Percentiles rank a stretch among this genome's conserved stretches.
Evolutionary conservation across 192 early-diverging fungal species (phyloP).

Genomic region (Pilaira anomala): DNA sequence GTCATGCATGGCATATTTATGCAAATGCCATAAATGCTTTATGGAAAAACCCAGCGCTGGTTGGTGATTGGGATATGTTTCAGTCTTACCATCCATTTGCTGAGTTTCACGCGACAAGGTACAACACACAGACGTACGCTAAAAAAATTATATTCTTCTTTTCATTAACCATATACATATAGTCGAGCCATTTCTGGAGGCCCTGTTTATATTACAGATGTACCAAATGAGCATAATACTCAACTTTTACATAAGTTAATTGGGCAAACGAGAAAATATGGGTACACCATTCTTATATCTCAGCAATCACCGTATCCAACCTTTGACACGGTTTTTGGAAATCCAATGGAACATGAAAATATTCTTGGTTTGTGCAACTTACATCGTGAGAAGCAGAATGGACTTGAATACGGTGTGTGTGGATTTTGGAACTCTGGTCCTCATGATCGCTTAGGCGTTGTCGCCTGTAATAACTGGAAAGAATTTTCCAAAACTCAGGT

Average conservation of each 20-base stretch:
- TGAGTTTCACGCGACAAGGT: conserved; percentile 43
- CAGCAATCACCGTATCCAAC: conserved; percentile 15
- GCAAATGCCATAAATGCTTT: conserved; percentile 51
- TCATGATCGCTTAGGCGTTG: background rate
- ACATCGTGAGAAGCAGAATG: conserved; percentile 9
- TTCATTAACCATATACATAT: background rate
- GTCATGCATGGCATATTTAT: conserved; percentile 57
- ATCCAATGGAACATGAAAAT: conserved; percentile 11
- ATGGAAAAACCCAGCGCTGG: conserved; percentile 36
- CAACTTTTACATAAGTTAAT: background rate
- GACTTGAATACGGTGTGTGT: background rate
- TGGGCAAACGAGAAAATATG: background rate
- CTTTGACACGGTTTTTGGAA: conserved; percentile 20
- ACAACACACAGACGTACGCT: too few species aligned
- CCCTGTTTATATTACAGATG: conserved; percentile 55
- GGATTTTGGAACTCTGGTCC: conserved; percentile 12
- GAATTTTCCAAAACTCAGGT: background rate
- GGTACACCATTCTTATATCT: conserved; percentile 16
- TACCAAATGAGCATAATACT: conserved; percentile 17
- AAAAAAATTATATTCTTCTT: background rate
- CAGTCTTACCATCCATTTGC: conserved; percentile 43
- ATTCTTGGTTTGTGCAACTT: conserved; percentile 22
- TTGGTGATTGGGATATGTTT: conserved; percentile 61
- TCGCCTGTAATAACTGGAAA: background rate
- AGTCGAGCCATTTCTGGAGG: conserved; percentile 50